Evolutionary conservation across 2,329 filamentous ascomycete species (phyloP), one percentile per base, ranked within the genome.

Genomic region (Calonectria crousiana): DNA sequence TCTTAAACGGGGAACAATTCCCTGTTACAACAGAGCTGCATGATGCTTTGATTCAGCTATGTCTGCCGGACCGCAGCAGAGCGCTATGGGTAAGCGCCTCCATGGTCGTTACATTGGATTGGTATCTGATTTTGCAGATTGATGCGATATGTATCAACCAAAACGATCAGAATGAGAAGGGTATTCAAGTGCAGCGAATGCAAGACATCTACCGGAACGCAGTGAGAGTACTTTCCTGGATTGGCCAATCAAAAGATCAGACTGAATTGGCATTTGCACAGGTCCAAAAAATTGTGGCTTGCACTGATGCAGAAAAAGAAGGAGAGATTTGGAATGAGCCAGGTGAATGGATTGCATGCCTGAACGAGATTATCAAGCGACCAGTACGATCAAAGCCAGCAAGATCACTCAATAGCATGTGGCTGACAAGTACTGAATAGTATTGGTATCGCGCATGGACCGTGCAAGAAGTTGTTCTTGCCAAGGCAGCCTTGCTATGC

Each of bases 131-230:
- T 38, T 1, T n/a, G n/a, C 47, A 68, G 81, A 77, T 79, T 11
- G 79, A 81, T 60, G 76, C 77, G 14, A 70, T 82, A n/a, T 80
- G 81, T 28, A 81, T 82, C 71, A 80, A 82, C 70, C 79, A 82
- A 53, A 41, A 74, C 20, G 78, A 81, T 23, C 30, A 56, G 8
- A 70, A 67, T 6, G 80, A 82, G 64, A 82, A 80, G 67, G 75
- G 52, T 53, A 28, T 65, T 6, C 81, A 82, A 67, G 78, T 82
- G 8, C 70, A 76, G 26, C 73, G 78, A 60, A 82, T 82, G 81
- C 74, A 75, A 36, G 68, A 68, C 9, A 81, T 82, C 18, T 82
- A 80, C 51, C 56, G 44, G 9, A 68, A 76, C 20, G 76, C 78
- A 5, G 13, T 41, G 1, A 41, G 44, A 6, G 71, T 76, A 0